Evolutionary conservation across 192 early-diverging fungal genomes (phyloP).

Genomic region (Backusella luteola): DNA sequence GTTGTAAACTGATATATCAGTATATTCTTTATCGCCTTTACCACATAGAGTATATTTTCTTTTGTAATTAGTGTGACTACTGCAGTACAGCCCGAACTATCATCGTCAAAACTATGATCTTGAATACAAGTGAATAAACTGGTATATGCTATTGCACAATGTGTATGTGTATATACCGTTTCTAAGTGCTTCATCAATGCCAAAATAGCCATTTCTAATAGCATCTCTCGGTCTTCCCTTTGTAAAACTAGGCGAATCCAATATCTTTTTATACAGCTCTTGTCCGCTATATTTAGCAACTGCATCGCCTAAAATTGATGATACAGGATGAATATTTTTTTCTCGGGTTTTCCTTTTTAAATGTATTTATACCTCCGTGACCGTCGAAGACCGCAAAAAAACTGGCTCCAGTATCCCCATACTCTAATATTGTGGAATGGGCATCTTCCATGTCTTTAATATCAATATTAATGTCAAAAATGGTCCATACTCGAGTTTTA

Average conservation of each 20-base stretch:
- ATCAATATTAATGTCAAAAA: background rate
- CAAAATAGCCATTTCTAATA: conserved; percentile 83
- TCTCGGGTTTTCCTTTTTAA: background rate
- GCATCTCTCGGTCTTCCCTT: conserved; percentile 68
- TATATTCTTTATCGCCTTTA: background rate
- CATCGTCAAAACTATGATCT: conserved; percentile 44
- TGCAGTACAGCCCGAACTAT: conserved; percentile 95
- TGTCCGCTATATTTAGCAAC: conserved; percentile 86
- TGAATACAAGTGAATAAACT: background rate
- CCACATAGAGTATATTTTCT: conserved; percentile 30
- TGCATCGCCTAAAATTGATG: conserved; percentile 48
- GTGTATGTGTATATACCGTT: conserved; percentile 48
- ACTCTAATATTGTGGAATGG: conserved; percentile 80
- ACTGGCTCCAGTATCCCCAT: conserved; percentile 62
- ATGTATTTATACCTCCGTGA: conserved; percentile 73
- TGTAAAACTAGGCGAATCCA: conserved; percentile 58
- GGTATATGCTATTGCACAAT: background rate
- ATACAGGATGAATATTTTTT: background rate
- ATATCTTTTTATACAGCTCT: conserved; percentile 71
- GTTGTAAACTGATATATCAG: background rate
- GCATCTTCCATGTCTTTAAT: conserved; percentile 92
- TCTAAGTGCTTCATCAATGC: conserved; percentile 74
- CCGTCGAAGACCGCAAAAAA: conserved; percentile 98
- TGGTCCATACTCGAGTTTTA: background rate
- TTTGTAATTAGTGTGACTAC: conserved; percentile 44